Conservation (phyloP, 768 basidiomycete species). For the Tricholoma sp. region DNA sequence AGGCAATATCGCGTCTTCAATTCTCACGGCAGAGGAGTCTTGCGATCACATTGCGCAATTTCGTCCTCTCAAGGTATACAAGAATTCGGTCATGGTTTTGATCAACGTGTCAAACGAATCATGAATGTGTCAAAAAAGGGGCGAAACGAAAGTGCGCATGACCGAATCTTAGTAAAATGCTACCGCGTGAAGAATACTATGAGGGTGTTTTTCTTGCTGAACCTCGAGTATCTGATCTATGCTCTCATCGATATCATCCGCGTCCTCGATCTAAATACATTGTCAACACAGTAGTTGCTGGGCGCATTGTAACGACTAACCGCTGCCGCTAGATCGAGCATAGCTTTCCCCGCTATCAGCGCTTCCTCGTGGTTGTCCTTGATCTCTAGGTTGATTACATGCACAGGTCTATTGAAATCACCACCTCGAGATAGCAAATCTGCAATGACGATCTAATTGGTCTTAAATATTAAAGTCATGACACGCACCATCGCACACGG, state of each 20-base stretch:
- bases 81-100: neutral
- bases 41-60: slow-evolving; percentile 42
- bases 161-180: slow-evolving; percentile 67
- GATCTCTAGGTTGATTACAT: slow-evolving; percentile 96
- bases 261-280: slow-evolving; percentile 66
- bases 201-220: slow-evolving; percentile 90
- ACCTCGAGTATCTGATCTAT: slow-evolving; percentile 80
- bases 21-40: slow-evolving; percentile 52
- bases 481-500: slow-evolving; percentile 89
- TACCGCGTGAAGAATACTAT: slow-evolving; percentile 85
- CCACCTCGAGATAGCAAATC: slow-evolving; percentile 86
- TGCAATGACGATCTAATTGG: slow-evolving; percentile 20
- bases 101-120: neutral
- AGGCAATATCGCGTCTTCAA: slow-evolving; percentile 45
- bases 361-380: slow-evolving; percentile 99
- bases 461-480: slow-evolving; percentile 2
- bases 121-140: neutral
- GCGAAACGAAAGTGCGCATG: neutral
- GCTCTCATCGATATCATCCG: slow-evolving; percentile 85
- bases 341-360: slow-evolving; percentile 90
- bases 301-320: slow-evolving; percentile 43
- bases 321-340: slow-evolving; percentile 84
- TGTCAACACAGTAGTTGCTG: slow-evolving; percentile 7
- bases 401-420: slow-evolving; percentile 90
- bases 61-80: neutral